A percentile compares a stretch with the other conserved stretches of the same genome.
Evolutionary conservation across 495 filamentous ascomycete genomes (phyloP).

Genomic region (Penicillium cataractarum): DNA sequence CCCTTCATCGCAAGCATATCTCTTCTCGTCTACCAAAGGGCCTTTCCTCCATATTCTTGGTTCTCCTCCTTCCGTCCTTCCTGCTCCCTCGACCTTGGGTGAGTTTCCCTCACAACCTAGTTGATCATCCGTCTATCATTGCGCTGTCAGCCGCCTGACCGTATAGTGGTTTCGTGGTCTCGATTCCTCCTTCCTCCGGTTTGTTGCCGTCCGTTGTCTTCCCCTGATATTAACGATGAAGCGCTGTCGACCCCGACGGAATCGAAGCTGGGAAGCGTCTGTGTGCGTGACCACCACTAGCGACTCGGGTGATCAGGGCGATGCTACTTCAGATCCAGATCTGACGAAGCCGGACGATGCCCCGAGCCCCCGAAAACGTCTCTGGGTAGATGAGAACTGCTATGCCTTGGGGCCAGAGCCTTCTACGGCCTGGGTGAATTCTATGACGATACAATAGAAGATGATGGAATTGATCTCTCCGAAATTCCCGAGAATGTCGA

Average conservation of each 20-base stretch:
- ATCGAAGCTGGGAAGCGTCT: background rate
- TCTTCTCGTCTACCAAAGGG: too few species aligned
- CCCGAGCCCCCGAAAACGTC: background rate
- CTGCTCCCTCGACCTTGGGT: too few species aligned
- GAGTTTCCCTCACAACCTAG: too few species aligned
- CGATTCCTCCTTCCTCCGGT: too few species aligned
- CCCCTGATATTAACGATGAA: background rate
- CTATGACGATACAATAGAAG: background rate
- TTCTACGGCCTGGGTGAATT: background rate
- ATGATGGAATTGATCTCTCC: background rate
- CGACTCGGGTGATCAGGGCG: background rate
- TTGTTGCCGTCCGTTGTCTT: background rate
- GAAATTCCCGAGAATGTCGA: background rate
- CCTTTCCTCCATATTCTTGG: too few species aligned
- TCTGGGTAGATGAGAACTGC: background rate
- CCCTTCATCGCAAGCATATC: too few species aligned
- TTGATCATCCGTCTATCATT: too few species aligned
- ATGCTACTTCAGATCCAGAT: background rate
- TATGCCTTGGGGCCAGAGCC: background rate
- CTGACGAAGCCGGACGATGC: background rate
- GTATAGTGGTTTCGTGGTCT: too few species aligned
- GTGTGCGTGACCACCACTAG: background rate
- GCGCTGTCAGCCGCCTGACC: too few species aligned
- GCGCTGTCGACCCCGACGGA: background rate
- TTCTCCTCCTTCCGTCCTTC: too few species aligned